Conservation (phyloP, 768 basidiomycete species). For the Naganishia antarctica region DNA sequence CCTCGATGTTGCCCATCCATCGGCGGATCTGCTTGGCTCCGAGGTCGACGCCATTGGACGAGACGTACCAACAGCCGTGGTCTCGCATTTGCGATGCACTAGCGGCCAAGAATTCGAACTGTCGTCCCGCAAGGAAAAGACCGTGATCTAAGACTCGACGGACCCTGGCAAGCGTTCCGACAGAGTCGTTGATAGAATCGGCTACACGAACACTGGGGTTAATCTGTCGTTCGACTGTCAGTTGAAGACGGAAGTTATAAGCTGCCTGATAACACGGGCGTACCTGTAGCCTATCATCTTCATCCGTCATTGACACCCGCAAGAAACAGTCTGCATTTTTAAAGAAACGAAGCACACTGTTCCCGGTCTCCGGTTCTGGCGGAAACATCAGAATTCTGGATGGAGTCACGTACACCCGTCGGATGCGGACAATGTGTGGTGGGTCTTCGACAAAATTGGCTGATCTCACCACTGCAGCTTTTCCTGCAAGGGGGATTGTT, state of each 20-base stretch:
- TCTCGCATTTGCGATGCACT: conserved; percentile 28
- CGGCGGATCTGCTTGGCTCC: conserved; percentile 18
- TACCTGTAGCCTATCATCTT: conserved; percentile 29
- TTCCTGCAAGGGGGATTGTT: not conserved
- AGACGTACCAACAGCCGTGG: conserved; percentile 33
- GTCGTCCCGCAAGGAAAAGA: conserved; percentile 25
- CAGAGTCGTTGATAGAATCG: conserved; percentile 16
- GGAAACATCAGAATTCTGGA: conserved; percentile 33
- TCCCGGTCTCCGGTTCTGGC: conserved; percentile 32
- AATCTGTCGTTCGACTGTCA: conserved; percentile 14
- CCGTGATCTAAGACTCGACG: conserved; percentile 27
- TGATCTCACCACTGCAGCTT: conserved; percentile 10
- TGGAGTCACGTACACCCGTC: conserved; percentile 32
- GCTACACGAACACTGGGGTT: conserved; percentile 30
- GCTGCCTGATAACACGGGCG: not conserved
- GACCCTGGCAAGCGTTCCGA: conserved; percentile 30
- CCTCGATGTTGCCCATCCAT: conserved; percentile 28
- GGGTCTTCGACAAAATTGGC: conserved; percentile 20
- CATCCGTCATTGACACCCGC: conserved; percentile 36
- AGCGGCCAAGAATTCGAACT: conserved; percentile 30
- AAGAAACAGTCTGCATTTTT: conserved; percentile 32
- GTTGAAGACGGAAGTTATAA: not conserved
- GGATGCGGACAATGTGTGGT: conserved; percentile 17
- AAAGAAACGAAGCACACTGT: conserved; percentile 30
- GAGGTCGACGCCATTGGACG: conserved; percentile 14